Base-by-base conservation (phyloP, 140 eudicot genomes). In the Senecio squalidus region DNA sequence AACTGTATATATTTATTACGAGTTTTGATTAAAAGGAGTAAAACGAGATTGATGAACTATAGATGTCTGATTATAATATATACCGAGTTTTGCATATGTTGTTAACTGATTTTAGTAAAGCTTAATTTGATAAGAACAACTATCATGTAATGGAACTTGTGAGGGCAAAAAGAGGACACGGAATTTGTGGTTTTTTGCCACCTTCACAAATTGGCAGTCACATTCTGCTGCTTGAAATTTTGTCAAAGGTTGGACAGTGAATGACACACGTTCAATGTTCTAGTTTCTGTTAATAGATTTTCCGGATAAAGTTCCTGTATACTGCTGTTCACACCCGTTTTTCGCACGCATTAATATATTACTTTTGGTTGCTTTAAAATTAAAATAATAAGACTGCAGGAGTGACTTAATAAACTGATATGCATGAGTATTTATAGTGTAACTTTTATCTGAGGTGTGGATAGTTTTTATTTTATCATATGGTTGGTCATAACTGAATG, bases 341-440 rank as follows among this genome's bases (percentile, higher is more conserved):
- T 46, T 29, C 33, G 45, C 29, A 46, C 26, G 29, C 9, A 30
- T 29, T 18, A 62, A 29, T 45, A 33, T 46, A 30, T 21, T 11
- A 2, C 16, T 30, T 29, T 11, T 34, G 9, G 29, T 24, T 38
- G 51, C 22, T 16, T 31, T 6, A 24, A 41, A 59, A 10, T 44
- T 50, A 43, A 18, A 24, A 62, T 14, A 21, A 41, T 11, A 30
- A 34, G 61, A 50, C 61, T 64, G 53, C 40, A 23, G 16, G 39
- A 47, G 15, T 47, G 23, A 11, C 60, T 31, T 45, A 31, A 48
- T 64, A 15, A 10, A 10, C 4, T 47, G 14, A 33, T 22, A 47
- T 62, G 57, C 1, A 15, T 11, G 31, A 23, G 22, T 50, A 10
- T 16, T 28, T 36, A 26, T 26, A 21, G 15, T 62, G 34, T 9